Evolutionary conservation across 1,284 basidiomycete species (phyloP).

Genomic region (Marasmius oreades): DNA sequence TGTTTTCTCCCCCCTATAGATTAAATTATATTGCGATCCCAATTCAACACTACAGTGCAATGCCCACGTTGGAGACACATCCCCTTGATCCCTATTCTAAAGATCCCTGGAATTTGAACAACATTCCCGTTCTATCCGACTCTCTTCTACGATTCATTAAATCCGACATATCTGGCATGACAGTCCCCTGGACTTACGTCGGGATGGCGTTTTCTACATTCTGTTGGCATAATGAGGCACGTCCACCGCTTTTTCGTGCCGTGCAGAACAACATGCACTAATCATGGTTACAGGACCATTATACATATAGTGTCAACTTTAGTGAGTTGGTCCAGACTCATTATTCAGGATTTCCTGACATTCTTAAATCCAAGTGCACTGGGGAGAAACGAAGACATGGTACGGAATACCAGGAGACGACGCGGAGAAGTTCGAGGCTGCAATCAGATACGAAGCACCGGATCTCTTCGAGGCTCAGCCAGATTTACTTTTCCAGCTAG

Average conservation of each 20-base stretch:
- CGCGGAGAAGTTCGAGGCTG: constrained; percentile 94
- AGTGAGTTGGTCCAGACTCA: constrained; percentile 51
- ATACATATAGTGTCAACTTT: constrained; percentile 94
- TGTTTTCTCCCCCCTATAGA: constrained; percentile 13
- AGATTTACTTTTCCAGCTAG: constrained; percentile 94
- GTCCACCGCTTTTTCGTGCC: constrained; percentile 23
- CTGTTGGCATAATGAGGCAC: constrained; percentile 98
- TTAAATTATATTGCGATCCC: not conserved
- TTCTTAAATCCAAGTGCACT: constrained; percentile 72
- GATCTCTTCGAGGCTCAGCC: constrained; percentile 99
- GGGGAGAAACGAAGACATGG: constrained; percentile 99
- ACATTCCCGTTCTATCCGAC: constrained; percentile 87
- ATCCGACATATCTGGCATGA: constrained; percentile 99
- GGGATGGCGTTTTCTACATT: constrained; percentile 99
- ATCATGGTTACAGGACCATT: constrained; percentile 72
- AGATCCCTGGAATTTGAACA: constrained; percentile 98
- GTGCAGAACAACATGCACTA: constrained; percentile 11
- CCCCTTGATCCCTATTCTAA: constrained; percentile 84
- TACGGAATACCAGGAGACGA: constrained; percentile 95
- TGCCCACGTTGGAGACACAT: constrained; percentile 93
- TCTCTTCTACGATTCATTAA: constrained; percentile 93
- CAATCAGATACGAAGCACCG: constrained; percentile 93
- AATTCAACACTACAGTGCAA: constrained; percentile 58
- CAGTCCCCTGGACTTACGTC: constrained; percentile 99
- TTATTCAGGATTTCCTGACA: constrained; percentile 14